Base-by-base conservation (phyloP, 345 rosid species). In the Passiflora organensis region DNA sequence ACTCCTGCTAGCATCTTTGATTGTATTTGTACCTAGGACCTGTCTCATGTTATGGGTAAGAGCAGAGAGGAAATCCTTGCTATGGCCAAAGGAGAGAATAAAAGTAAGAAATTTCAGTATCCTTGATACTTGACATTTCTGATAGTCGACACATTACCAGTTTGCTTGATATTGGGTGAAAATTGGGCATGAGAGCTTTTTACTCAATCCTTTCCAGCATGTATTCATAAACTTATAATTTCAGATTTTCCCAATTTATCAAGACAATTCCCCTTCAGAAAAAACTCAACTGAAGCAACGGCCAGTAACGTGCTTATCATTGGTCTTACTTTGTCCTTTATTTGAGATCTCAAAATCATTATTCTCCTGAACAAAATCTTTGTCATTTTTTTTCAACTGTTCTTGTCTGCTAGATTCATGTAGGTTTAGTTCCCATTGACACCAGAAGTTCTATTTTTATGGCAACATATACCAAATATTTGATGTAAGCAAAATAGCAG, bases 1-100 rank as follows among this genome's bases (percentile, higher is more conserved):
- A 38, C 23, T 42, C 43, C 36, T 48, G 13, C 13, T 51, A 34
- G 39, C 61, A 48, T 46, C 20, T 8, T 59, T 49, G 36, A 47
- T 59, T 19, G 57, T 56, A 65, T 58, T 14, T 54, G 36, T 57
- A 16, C 55, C 32, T 60, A 89, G 96, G 95, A 86, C 74, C 63
- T 93, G 80, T 89, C 97, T 71, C 87, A 58, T 80, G 81, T 89
- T 46, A 73, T 63, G 82, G 96, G 95, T 49, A 93, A 89, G 78
- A 83, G 79, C 75, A 80, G 75, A 79, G 95, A 86, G 46, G 97
- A 93, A 76, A 95, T 93, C 58, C 74, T 93, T 74, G 89, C 95
- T n/a, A 86, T 89, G 89, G 83, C 85, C 28, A 80, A 77, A 72
- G 78, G 55, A 48, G 56, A 61, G 52, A 56, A 25, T 52, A 76